A percentile compares a stretch with the other conserved stretches of the same genome.
These are phyloP conservation scores for Colletotrichum higginsianum DNA, from an alignment of 2,329 filamentous ascomycete genomes.

Conservation along the genomic window DNA sequence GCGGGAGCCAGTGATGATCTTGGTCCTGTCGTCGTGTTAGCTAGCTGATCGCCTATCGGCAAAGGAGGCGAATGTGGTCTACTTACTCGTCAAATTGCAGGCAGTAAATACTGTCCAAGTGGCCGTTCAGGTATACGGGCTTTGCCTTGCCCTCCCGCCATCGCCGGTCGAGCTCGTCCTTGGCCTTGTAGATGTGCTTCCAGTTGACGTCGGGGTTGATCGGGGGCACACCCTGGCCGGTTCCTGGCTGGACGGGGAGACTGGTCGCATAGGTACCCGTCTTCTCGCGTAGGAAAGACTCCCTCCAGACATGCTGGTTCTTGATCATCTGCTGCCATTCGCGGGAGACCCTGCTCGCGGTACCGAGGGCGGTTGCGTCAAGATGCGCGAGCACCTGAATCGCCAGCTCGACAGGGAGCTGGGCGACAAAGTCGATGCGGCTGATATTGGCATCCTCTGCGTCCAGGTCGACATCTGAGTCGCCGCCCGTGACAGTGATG, in stretches of 20 bases:
- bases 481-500: slow-evolving; percentile 66
- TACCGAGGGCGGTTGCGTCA: slow-evolving; percentile 66
- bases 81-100: slow-evolving; percentile 96
- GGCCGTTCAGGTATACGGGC: slow-evolving; percentile 91
- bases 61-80: no score
- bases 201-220: slow-evolving; percentile 79
- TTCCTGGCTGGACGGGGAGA: slow-evolving; percentile 65
- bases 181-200: slow-evolving; percentile 86
- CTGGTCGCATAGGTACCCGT: slow-evolving; percentile 73
- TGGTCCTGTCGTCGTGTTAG: slow-evolving; percentile 73
- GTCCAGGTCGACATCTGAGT: slow-evolving; percentile 54
- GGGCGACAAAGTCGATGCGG: slow-evolving; percentile 71
- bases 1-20: slow-evolving; percentile 96
- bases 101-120: slow-evolving; percentile 97
- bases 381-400: slow-evolving; percentile 72
- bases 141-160: slow-evolving; percentile 87
- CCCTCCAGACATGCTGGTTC: slow-evolving; percentile 74
- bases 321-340: slow-evolving; percentile 63
- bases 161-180: slow-evolving; percentile 80
- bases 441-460: slow-evolving; percentile 60
- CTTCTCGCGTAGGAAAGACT: slow-evolving; percentile 74
- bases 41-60: not conserved
- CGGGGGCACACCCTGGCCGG: slow-evolving; percentile 70
- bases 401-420: slow-evolving; percentile 71
- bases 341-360: slow-evolving; percentile 65